Conservation (phyloP, 441 rosid genomes). For the Populus hybrid region DNA sequence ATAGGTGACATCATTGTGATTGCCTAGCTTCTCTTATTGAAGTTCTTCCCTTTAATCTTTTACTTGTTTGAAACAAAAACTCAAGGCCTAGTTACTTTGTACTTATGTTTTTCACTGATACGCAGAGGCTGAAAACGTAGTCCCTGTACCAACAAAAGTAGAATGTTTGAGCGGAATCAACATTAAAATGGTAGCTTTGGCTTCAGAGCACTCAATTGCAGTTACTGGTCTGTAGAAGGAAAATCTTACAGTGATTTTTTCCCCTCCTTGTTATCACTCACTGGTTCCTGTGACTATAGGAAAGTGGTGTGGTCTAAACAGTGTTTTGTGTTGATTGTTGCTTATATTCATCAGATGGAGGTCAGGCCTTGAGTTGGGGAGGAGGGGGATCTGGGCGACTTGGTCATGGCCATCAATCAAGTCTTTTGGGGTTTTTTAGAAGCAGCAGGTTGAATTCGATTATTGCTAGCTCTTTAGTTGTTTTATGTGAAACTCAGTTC, state of each 20-base stretch:
- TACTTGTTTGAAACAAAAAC: neutral
- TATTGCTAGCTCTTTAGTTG: neutral
- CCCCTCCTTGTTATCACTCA: neutral
- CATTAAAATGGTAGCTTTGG: conserved; percentile 70
- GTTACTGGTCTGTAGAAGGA: conserved; percentile 60
- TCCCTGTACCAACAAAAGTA: conserved; percentile 66
- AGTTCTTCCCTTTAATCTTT: neutral
- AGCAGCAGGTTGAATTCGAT: conserved; percentile 55
- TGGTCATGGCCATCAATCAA: conserved; percentile 82
- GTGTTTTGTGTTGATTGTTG: conserved; percentile 8
- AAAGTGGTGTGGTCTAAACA: neutral
- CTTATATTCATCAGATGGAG: conserved; percentile 50
- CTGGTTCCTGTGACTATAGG: neutral
- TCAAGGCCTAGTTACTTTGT: neutral
- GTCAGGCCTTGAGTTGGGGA: conserved; percentile 93
- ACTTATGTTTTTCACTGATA: conserved; percentile 6
- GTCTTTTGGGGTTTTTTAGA: conserved; percentile 58
- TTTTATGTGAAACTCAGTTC: conserved; percentile 5
- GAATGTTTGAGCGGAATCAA: conserved; percentile 67
- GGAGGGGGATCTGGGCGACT: conserved; percentile 81
- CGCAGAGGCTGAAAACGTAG: conserved; percentile 63
- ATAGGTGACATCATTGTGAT: conserved; percentile 9
- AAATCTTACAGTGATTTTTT: conserved; percentile 16
- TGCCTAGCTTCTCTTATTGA: neutral
- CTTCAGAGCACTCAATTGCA: conserved; percentile 90